phyloP scores from a whole-genome alignment of 2,329 filamentous ascomycete species.

The Phaeosphaeria sp. region DNA sequence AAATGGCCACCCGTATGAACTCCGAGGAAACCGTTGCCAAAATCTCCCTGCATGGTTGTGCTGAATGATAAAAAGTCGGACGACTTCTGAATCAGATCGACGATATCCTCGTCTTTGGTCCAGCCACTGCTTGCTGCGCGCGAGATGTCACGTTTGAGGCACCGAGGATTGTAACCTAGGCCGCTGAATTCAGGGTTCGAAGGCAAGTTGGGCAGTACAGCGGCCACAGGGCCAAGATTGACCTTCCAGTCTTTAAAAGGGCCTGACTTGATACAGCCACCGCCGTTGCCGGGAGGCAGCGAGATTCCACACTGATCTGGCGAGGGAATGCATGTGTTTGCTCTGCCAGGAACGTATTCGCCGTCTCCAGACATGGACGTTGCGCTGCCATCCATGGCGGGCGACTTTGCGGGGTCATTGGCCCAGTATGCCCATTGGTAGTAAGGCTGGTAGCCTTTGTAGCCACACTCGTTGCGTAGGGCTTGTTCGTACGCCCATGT shows the following conservation, averaged over 20 bases:
- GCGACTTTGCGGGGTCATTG: constrained; percentile 53
- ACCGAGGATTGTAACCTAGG: constrained; percentile 48
- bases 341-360: constrained; percentile 32
- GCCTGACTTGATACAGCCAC: constrained; percentile 61
- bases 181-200: constrained; percentile 40
- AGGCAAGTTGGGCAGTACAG: constrained; percentile 36
- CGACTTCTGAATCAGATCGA: constrained; percentile 19
- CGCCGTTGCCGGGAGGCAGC: constrained; percentile 60
- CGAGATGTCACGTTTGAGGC: constrained; percentile 46
- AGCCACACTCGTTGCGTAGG: constrained; percentile 52
- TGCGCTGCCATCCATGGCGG: constrained; percentile 62
- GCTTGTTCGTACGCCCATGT: constrained; percentile 52
- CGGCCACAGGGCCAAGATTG: constrained; percentile 57
- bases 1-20: constrained; percentile 58
- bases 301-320: constrained; percentile 33
- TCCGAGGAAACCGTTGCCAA: constrained; percentile 45
- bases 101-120: constrained; percentile 18
- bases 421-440: constrained; percentile 61
- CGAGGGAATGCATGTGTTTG: constrained; percentile 37
- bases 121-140: constrained; percentile 4
- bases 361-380: constrained; percentile 58
- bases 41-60: constrained; percentile 49
- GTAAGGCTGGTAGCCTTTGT: constrained; percentile 54
- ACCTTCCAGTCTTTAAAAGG: constrained; percentile 58
- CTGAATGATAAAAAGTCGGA: constrained; percentile 35